Evolutionary conservation across 805 yeast genomes (phyloP).

Genomic region (Ogataea henricii): DNA sequence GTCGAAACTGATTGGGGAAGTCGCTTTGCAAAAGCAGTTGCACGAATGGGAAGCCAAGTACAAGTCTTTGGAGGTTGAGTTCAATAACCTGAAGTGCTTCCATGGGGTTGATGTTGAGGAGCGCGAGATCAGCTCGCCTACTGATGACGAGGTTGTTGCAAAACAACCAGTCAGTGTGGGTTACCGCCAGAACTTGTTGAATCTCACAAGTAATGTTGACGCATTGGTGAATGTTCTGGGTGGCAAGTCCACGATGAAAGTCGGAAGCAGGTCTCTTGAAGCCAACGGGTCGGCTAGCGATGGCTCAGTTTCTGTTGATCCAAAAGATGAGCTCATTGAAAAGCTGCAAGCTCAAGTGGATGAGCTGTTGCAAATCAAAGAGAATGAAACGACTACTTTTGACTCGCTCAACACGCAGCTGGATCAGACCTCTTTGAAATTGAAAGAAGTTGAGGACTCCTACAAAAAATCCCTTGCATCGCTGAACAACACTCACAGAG

Average conservation of each 20-base stretch:
- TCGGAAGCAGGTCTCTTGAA: slow-evolving; percentile 9
- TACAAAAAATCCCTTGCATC: slow-evolving; percentile 72
- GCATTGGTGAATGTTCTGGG: slow-evolving; percentile 19
- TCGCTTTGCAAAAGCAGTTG: slow-evolving; percentile 46
- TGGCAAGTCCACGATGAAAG: slow-evolving; percentile 4
- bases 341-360: slow-evolving; percentile 59
- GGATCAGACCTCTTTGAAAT: slow-evolving; percentile 28
- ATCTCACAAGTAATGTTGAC: slow-evolving; percentile 21
- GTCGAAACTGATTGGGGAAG: slow-evolving; percentile 44
- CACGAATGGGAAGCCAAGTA: slow-evolving; percentile 49
- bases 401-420: slow-evolving; percentile 36
- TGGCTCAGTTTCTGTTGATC: neutral
- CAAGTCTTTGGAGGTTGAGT: slow-evolving; percentile 47
- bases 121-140: slow-evolving; percentile 35
- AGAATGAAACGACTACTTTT: slow-evolving; percentile 31
- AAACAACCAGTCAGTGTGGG: neutral
- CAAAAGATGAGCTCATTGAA: slow-evolving; percentile 18
- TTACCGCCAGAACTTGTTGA: neutral
- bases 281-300: neutral
- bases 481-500: slow-evolving; percentile 72
- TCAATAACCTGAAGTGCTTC: slow-evolving; percentile 37
- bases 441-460: slow-evolving; percentile 55
- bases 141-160: slow-evolving; percentile 23
- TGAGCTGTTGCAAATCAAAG: slow-evolving; percentile 50
- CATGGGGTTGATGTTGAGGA: slow-evolving; percentile 30